Base-by-base conservation (phyloP, 805 yeast genomes). In the Schizosaccharomyces octosporus region DNA sequence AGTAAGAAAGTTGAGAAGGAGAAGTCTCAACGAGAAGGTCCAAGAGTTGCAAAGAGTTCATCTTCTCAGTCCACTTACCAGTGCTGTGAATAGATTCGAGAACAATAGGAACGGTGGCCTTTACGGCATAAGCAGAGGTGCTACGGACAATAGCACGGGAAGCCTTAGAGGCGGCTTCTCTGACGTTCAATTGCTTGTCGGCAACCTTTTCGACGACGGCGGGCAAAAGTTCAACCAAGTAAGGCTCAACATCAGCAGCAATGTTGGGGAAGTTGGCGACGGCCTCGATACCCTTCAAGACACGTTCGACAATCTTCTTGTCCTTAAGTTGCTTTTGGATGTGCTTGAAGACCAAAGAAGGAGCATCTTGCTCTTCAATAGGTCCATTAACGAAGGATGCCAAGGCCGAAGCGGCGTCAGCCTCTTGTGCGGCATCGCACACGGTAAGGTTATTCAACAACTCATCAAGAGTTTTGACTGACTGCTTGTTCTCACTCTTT, bases 321-420 rank as follows among this genome's bases (percentile, higher is more conserved):
- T 81, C 81, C 74, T 78, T 76, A 70, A 90, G 78, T 68, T 93
- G 82, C 70, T 79, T 80, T 73, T 79, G 77, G 73, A 93, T 81
- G 73, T 84, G 81, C 65, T 74, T 75, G 75, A 90, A 87, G 81
- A 90, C 88, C 70, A 81, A 82, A 71, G 77, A 83, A 71, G 99
- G 97, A 67, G 88, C 93, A 77, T 90, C 97, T 76, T 93, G 97
- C 79, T 93, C 98, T 74, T 90, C 89, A 77, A 89, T 88, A 72
- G 90, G 86, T 68, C 96, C 94, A 78, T 90, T 90, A 76, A 93
- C 81, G 80, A 93, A 89, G 65, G 93, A 80, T 67, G 97, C 81
- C 70, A 93, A 86, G 70, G 84, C 74, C 72, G 96, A 93, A 73
- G 94, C 89, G 72, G 80, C 82, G 65, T 81, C 82, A 74, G 89